Evolutionary conservation across 352 stramenopile genomes (phyloP).

Genomic region (Globisporangium yorkense): DNA sequence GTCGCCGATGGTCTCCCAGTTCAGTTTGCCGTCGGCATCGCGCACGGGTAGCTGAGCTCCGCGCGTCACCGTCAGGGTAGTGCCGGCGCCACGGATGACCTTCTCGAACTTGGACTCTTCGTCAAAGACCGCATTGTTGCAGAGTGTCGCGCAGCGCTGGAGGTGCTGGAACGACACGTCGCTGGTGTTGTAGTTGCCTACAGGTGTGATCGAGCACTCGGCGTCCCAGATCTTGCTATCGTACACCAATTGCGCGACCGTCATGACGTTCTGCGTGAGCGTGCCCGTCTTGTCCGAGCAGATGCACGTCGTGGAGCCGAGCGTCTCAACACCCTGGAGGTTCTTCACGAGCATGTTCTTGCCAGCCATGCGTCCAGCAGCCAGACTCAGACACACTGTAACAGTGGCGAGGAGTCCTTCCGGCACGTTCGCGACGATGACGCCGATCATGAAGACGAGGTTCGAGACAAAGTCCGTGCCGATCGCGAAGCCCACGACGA

Average conservation of each 20-base stretch:
- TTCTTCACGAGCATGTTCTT: slow-evolving; percentile 95
- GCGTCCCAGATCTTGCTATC: slow-evolving; percentile 64
- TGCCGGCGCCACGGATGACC: slow-evolving; percentile 13
- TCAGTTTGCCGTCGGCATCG: slow-evolving; percentile 11
- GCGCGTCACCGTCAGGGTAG: slow-evolving; percentile 12
- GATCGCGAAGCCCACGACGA: slow-evolving; percentile 51
- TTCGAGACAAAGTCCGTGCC: slow-evolving; percentile 46
- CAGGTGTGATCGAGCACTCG: slow-evolving; percentile 70
- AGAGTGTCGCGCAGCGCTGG: slow-evolving; percentile 82
- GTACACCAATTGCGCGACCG: slow-evolving; percentile 81
- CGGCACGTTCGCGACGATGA: slow-evolving; percentile 94
- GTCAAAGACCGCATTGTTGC: slow-evolving; percentile 88
- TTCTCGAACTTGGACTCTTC: slow-evolving; percentile 36
- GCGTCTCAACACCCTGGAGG: slow-evolving; percentile 89
- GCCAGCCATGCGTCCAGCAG: slow-evolving; percentile 82
- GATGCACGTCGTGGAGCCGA: slow-evolving; percentile 91
- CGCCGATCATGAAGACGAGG: slow-evolving; percentile 95
- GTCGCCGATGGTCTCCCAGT: slow-evolving; percentile 65
- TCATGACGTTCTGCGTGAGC: slow-evolving; percentile 94
- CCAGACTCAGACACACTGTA: slow-evolving; percentile 90
- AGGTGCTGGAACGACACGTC: slow-evolving; percentile 55
- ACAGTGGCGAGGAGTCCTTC: slow-evolving; percentile 90
- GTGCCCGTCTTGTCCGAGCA: slow-evolving; percentile 96
- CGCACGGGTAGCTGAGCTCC: slow-evolving; percentile 12
- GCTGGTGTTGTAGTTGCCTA: slow-evolving; percentile 44